Conservation (phyloP, 2,329 filamentous ascomycete genomes). For the Fusarium xyrophilum region DNA sequence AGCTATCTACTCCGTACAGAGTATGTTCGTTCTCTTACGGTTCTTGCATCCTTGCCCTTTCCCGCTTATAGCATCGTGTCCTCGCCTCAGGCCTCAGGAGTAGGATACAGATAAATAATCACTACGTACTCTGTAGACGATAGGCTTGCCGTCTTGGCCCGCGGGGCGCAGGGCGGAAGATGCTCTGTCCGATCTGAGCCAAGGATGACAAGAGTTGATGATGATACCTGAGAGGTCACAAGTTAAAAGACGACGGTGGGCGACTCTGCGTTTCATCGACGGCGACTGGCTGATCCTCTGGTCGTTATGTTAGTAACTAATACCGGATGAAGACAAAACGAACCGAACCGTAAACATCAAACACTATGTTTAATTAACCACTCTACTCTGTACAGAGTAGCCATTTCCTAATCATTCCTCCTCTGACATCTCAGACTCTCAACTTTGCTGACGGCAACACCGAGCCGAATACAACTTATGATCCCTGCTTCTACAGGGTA, state of each 20-base stretch:
- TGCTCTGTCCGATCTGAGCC: slow-evolving; percentile 12
- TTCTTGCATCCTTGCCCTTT: slow-evolving; percentile 4
- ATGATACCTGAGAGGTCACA: slow-evolving; percentile 8
- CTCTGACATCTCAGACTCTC: not conserved
- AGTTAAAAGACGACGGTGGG: slow-evolving; percentile 13
- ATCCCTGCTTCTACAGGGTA: not conserved
- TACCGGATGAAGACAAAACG: slow-evolving; percentile 3
- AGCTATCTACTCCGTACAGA: too few species aligned
- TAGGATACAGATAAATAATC: not conserved
- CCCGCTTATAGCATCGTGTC: slow-evolving; percentile 8
- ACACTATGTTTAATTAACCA: slow-evolving; percentile 5
- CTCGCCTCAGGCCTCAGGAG: slow-evolving; percentile 16
- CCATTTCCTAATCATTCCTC: not conserved
- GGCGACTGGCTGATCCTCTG: not conserved
- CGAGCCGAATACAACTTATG: slow-evolving; percentile 2
- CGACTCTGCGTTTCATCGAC: slow-evolving; percentile 8
- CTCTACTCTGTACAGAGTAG: too few species aligned
- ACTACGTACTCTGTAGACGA: not conserved
- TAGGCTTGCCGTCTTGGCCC: slow-evolving; percentile 3
- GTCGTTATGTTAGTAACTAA: not conserved
- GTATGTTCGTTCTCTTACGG: slow-evolving; percentile 15
- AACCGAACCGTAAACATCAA: slow-evolving; percentile 6
- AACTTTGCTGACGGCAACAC: slow-evolving; percentile 16
- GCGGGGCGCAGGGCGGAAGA: slow-evolving; percentile 15
- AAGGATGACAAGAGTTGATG: slow-evolving; percentile 13